These are phyloP conservation scores for Amauroascus verrucosus DNA, from an alignment of 2,329 filamentous ascomycete genomes.

Conservation along the genomic window DNA sequence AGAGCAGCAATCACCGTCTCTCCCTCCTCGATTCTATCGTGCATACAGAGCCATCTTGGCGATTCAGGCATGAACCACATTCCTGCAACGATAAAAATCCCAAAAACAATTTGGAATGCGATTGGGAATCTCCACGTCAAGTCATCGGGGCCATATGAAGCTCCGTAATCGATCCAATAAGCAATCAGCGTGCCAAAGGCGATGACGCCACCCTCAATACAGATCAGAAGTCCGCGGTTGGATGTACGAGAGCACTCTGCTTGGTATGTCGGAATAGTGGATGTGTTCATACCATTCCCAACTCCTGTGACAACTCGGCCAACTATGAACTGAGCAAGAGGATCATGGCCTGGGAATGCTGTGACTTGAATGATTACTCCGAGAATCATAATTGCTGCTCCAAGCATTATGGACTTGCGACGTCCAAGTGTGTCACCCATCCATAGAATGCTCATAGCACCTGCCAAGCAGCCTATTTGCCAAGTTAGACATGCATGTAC, in stretches of 20 bases:
- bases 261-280: conserved; percentile 40
- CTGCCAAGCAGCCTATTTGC: conserved; percentile 21
- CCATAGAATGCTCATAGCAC: conserved; percentile 22
- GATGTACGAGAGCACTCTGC: conserved; percentile 40
- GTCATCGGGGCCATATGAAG: conserved; percentile 16
- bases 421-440: conserved; percentile 23
- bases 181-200: conserved; percentile 38
- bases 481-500: background rate
- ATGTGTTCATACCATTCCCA: conserved; percentile 44
- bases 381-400: conserved; percentile 39
- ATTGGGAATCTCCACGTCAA: conserved; percentile 40
- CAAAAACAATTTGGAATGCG: conserved; percentile 41
- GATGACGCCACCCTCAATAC: conserved; percentile 42
- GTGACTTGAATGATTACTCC: conserved; percentile 21
- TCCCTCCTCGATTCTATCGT: conserved; percentile 34
- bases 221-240: conserved; percentile 48
- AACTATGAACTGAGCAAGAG: conserved; percentile 40
- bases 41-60: conserved; percentile 23
- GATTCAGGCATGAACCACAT: conserved; percentile 32
- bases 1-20: conserved; percentile 40
- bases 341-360: conserved; percentile 20
- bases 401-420: conserved; percentile 41
- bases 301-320: conserved; percentile 41
- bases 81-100: conserved; percentile 30
- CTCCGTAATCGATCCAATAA: conserved; percentile 38